These are phyloP conservation scores for Plenodomus biglobosus DNA, from an alignment of 2,329 filamentous ascomycete species.

Conservation along the genomic window DNA sequence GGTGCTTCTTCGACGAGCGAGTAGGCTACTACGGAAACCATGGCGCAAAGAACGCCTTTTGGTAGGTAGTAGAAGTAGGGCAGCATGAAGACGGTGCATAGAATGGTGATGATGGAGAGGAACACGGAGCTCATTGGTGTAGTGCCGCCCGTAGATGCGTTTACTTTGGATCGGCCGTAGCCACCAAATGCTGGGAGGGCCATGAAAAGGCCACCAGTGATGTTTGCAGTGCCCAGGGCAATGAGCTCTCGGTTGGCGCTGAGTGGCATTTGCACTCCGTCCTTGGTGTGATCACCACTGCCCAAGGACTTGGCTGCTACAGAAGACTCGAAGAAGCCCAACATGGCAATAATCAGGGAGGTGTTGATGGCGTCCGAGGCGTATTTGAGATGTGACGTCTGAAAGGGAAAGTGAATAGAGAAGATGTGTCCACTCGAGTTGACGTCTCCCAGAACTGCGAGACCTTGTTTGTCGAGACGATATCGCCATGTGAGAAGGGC, in stretches of 20 bases:
- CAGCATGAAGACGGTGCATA: constrained; percentile 78
- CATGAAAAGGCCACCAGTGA: constrained; percentile 91
- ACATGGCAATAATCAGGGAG: constrained; percentile 85
- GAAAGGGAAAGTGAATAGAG: constrained; percentile 83
- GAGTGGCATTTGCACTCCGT: constrained; percentile 75
- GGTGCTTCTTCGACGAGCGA: constrained; percentile 94
- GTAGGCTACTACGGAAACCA: constrained; percentile 94
- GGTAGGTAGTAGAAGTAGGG: constrained; percentile 95
- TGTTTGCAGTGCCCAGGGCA: constrained; percentile 84
- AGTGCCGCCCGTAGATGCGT: constrained; percentile 84
- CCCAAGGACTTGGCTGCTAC: constrained; percentile 87
- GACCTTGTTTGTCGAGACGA: constrained; percentile 75
- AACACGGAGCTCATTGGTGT: constrained; percentile 94
- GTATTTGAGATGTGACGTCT: constrained; percentile 72
- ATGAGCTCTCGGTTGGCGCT: constrained; percentile 93
- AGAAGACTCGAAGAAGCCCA: constrained; percentile 98
- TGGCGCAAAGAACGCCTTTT: constrained; percentile 90
- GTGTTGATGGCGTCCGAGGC: constrained; percentile 86
- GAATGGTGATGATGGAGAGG: constrained; percentile 76
- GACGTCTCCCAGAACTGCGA: constrained; percentile 81
- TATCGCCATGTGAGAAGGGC: constrained; percentile 76
- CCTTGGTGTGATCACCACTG: constrained; percentile 54
- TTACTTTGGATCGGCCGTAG: constrained; percentile 94
- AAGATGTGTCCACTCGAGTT: constrained; percentile 73
- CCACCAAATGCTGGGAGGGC: constrained; percentile 91